Base-by-base conservation (phyloP, 805 yeast genomes). In the Cyberlindnera samutprakarnensis region DNA sequence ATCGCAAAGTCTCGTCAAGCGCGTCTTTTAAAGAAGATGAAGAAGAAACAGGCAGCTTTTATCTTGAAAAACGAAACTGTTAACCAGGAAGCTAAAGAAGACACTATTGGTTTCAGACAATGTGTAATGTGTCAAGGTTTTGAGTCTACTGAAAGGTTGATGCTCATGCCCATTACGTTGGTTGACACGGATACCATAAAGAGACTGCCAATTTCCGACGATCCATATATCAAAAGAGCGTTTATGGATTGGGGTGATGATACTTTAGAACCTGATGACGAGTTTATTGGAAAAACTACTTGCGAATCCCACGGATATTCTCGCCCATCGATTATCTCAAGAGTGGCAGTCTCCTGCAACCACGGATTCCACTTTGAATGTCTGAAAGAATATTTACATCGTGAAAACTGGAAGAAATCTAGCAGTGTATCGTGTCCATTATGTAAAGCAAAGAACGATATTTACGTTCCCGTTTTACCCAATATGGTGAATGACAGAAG, bases 281-380 rank as follows among this genome's bases (percentile, higher is more conserved):
- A 43, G 43, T 50, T 47, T 39, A 36, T 41, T 45, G 59, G 38
- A 47, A 52, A 15, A 17, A 46, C 53, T 41, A 44, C 49, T 12
- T 43, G 51, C 6, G 30, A 38, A 4, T 28, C 27, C 14, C 19
- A 32, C 13, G 30, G 25, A 28, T 33, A 34, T 31, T 36, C 32
- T 24, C 36, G 26, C 25, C 19, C 16, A 10, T 16, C 27, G 14
- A 21, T 24, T 4, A 12, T 29, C 26, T 27, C 31, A 8, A 24
- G 21, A 4, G 39, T 39, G n/a, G 34, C 39, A 3, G 25, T 45
- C 8, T 85, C 95, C 23, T 92, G 99, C 61, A 94, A 95, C 13
- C 99, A 92, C 57, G 85, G 90, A 7, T 79, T 92, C 74, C 99
- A 92, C 54, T 75, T 68, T 43, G 64, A 67, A 14, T 92, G 99